Percentiles rank a stretch among this genome's conserved stretches.
phyloP scores from a whole-genome alignment of 805 yeast species.

The Yarrowia osloensis region DNA sequence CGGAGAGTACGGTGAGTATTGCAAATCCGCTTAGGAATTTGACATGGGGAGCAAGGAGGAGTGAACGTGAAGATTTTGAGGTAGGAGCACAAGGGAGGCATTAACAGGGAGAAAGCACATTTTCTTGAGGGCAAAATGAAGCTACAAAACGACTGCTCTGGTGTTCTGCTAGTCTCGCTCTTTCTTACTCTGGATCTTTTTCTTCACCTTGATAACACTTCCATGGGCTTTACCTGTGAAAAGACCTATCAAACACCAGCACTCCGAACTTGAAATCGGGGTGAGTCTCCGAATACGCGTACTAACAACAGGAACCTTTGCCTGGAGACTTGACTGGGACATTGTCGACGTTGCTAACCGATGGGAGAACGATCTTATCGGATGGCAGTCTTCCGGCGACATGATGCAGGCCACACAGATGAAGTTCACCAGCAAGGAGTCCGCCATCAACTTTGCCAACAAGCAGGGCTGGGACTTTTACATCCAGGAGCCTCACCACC shows the following conservation, averaged over 20 bases:
- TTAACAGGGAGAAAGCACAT: neutral
- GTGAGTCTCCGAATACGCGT: neutral
- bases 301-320: constrained; percentile 39
- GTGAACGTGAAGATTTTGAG: neutral
- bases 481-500: constrained; percentile 76
- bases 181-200: too few species aligned
- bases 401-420: constrained; percentile 75
- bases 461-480: constrained; percentile 86
- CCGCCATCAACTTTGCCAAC: constrained; percentile 76
- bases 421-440: constrained; percentile 72
- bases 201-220: too few species aligned
- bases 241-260: too few species aligned
- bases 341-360: constrained; percentile 71
- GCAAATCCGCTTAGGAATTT: neutral
- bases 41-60: neutral
- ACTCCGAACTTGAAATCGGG: too few species aligned
- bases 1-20: constrained; percentile 46
- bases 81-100: neutral
- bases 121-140: too few species aligned
- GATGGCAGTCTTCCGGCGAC: constrained; percentile 78
- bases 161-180: too few species aligned
- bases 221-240: too few species aligned
- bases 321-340: constrained; percentile 86
- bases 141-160: too few species aligned
- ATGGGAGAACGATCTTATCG: constrained; percentile 89